Evolutionary conservation across 495 filamentous ascomycete genomes (phyloP), one percentile per base, ranked within the genome.

Genomic region (Pyrenopolyporus hunteri): DNA sequence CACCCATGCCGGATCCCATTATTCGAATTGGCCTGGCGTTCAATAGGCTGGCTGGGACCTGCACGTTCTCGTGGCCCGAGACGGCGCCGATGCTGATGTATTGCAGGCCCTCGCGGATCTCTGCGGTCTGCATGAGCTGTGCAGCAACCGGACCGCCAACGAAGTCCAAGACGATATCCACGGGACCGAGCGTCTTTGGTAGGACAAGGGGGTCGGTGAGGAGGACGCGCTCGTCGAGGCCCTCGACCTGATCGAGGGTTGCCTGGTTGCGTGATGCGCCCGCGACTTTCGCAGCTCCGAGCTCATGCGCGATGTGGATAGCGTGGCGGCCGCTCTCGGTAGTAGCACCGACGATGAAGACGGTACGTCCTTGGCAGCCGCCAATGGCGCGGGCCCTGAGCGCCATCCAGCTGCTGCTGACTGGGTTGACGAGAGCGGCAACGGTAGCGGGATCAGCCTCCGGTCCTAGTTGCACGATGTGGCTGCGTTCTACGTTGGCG

Each of bases 361-460:
- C 66, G 23, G 63, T 69, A 58, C 76, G 75, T 20, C 64, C 62
- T 13, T 25, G 4, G 35, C 52, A 58, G 5, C 73, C 57, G 11
- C 61, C 53, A 1, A 40, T 48, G 2, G 57, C 65, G 6, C 76
- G 74, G n/a, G 59, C 57, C 25, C 59, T 60, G 7, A 80, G 51
- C 13, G 69, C 71, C 71, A 73, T 73, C 70, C 76, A 80, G 17
- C 66, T 70, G 23, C 67, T 72, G 57, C 75, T 65, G 28, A 64
- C 74, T 3, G 76, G 75, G 56, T 81, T 81, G 9, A 72, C 63
- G 14, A 77, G 42, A 6, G 66, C 78, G 1, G 78, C 78, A 1
- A 72, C 70, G 23, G 71, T 66, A 5, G 74, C 51, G 6, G 73
- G 70, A 53, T 79, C 74, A 4, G 70, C 66, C 9, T 59, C 68